These are phyloP conservation scores for Puccinia novopanici DNA, from an alignment of 1,284 basidiomycete species.

Conservation along the genomic window DNA sequence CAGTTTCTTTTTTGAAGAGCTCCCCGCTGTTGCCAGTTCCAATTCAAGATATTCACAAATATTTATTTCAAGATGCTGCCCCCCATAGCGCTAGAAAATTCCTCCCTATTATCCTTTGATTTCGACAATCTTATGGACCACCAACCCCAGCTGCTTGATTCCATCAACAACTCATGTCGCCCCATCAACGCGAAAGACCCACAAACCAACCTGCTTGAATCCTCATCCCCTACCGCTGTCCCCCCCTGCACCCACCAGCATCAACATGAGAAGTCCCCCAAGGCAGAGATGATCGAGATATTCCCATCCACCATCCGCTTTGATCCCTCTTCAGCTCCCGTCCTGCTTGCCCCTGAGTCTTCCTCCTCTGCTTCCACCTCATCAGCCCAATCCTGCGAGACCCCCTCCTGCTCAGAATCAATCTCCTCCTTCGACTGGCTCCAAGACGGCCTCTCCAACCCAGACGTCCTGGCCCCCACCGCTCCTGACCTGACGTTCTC, in stretches of 20 bases:
- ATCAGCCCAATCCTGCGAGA: neutral
- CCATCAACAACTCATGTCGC: too few relatives aligned
- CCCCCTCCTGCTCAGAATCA: neutral
- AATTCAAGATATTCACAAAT: too few relatives aligned
- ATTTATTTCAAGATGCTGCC: neutral
- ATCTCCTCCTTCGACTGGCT: neutral
- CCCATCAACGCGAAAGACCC: neutral
- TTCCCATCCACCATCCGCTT: constrained; percentile 3
- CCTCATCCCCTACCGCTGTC: too few relatives aligned
- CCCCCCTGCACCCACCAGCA: neutral
- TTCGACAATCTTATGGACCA: neutral
- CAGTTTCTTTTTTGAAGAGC: neutral
- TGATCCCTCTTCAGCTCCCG: neutral
- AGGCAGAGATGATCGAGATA: neutral
- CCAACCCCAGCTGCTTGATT: neutral
- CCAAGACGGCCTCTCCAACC: neutral
- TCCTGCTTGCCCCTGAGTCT: neutral
- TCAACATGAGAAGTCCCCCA: neutral
- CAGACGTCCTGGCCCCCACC: constrained; percentile 1
- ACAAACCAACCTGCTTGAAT: neutral
- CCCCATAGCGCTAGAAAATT: neutral
- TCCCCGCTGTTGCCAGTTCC: too few relatives aligned
- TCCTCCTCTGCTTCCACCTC: neutral
- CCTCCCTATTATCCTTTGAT: neutral
- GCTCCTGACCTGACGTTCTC: constrained; percentile 5